phyloP scores from a whole-genome alignment of 139 green algal species.

The Volvox reticuliferus region DNA sequence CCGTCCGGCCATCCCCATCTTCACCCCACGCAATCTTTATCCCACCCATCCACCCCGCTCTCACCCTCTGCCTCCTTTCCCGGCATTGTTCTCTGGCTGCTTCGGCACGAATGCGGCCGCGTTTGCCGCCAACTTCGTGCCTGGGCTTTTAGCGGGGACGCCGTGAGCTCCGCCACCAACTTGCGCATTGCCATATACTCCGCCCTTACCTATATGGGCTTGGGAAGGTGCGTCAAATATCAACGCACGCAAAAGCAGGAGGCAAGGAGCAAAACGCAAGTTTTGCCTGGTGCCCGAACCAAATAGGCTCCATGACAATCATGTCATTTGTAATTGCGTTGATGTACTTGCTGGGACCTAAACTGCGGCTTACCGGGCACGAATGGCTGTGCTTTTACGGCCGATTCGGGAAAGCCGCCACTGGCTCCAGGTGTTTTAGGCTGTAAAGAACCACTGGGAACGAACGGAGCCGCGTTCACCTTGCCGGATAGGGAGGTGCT shows the following conservation, averaged over 20 bases:
- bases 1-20: no score
- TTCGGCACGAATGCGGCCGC: slow-evolving; percentile 29
- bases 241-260: no score
- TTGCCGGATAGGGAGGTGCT: slow-evolving; percentile 2
- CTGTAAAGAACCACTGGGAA: background rate
- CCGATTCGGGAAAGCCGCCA: slow-evolving; percentile 14
- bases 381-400: slow-evolving; percentile 40
- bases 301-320: no score
- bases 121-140: slow-evolving; percentile 7
- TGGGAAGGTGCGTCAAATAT: no score
- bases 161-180: background rate
- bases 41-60: background rate
- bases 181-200: background rate
- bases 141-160: background rate
- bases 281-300: no score
- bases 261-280: no score
- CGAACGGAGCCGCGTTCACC: slow-evolving; percentile 35
- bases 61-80: slow-evolving; percentile 16
- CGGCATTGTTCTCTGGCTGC: background rate
- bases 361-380: slow-evolving; percentile 9
- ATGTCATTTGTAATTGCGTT: no score
- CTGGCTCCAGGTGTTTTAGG: background rate
- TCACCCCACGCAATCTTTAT: no score
- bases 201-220: background rate
- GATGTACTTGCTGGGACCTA: no score